A percentile compares a stretch with the other conserved stretches of the same genome.
Conservation (phyloP, 768 basidiomycete genomes). For the Boletus sp. region DNA sequence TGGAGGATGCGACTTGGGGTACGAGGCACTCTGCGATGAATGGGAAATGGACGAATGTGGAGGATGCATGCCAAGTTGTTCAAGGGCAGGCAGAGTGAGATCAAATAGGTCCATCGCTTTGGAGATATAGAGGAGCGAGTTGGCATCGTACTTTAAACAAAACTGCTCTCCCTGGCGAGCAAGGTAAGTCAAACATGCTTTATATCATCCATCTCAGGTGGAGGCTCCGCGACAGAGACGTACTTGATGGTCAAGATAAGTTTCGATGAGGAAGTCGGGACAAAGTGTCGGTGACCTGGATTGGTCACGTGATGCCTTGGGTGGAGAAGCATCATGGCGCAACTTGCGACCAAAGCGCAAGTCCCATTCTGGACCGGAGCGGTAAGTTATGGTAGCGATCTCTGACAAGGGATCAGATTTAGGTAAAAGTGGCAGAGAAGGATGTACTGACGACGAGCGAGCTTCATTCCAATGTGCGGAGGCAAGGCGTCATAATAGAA, state of each 20-base stretch:
- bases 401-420: conserved; percentile 44
- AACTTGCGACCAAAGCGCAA: conserved; percentile 88
- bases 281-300: conserved; percentile 69
- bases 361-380: conserved; percentile 99
- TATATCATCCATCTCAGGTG: neutral
- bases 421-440: neutral
- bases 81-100: conserved; percentile 76
- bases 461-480: conserved; percentile 97
- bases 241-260: conserved; percentile 91
- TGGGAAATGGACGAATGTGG: conserved; percentile 18
- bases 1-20: conserved; percentile 69
- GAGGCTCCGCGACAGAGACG: conserved; percentile 4
- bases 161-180: conserved; percentile 81
- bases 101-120: conserved; percentile 99
- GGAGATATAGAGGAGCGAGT: conserved; percentile 96
- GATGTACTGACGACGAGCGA: conserved; percentile 80
- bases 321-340: conserved; percentile 29
- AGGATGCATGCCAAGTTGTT: conserved; percentile 56
- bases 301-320: conserved; percentile 2
- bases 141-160: conserved; percentile 98
- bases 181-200: conserved; percentile 1
- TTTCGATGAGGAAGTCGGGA: conserved; percentile 97
- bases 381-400: conserved; percentile 98
- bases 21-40: conserved; percentile 37
- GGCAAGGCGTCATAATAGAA: conserved; percentile 97